Percentiles rank a stretch among this genome's conserved stretches.
Evolutionary conservation across 78 protist species (phyloP).

Genomic region (Creolimax fragrantissima): DNA sequence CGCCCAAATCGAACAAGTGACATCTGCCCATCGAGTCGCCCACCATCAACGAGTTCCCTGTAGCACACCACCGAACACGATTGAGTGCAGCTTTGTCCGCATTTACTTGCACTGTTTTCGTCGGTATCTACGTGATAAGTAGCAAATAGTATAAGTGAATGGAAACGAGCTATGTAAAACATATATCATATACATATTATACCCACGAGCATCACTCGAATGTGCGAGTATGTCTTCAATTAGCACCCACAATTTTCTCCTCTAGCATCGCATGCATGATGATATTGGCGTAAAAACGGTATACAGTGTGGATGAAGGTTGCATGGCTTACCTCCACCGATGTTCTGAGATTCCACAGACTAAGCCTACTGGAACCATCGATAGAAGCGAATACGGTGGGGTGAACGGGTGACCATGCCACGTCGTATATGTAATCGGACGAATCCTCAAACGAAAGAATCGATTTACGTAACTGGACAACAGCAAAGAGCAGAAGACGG

Average conservation of each 20-base stretch:
- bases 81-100: not conserved
- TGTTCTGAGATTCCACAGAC: constrained; percentile 54
- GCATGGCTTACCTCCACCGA: constrained; percentile 18
- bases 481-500: not conserved
- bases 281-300: not conserved
- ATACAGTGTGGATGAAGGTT: not conserved
- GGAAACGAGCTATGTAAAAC: not conserved
- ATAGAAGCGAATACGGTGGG: constrained; percentile 63
- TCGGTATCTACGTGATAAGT: not conserved
- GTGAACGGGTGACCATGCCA: constrained; percentile 70
- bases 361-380: constrained; percentile 55
- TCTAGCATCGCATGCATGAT: not conserved
- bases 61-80: not conserved
- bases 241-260: not conserved
- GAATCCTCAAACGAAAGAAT: constrained; percentile 51
- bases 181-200: not conserved
- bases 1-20: constrained; percentile 2
- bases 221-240: not conserved
- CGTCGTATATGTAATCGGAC: constrained; percentile 65
- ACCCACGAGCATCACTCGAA: not conserved
- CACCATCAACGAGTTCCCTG: constrained; percentile 6
- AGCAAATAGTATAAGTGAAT: not conserved
- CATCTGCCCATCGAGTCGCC: constrained; percentile 32
- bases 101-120: not conserved
- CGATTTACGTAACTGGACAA: not conserved